These are phyloP conservation scores for Gonapodya sp. DNA, from an alignment of 192 early-diverging fungal genomes.

Conservation along the genomic window DNA sequence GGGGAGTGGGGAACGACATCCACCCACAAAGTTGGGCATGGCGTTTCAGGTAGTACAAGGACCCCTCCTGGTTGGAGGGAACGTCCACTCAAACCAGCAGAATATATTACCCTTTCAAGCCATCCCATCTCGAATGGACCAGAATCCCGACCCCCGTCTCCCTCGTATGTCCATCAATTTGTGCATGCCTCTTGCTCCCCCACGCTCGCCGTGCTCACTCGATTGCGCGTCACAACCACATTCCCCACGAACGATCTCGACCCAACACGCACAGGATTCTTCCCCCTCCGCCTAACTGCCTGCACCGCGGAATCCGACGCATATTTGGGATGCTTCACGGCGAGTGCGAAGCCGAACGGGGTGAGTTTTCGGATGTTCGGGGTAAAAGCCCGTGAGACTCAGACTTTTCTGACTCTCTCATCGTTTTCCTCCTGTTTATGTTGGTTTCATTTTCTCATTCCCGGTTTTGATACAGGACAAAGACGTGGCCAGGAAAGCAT, in stretches of 20 bases:
- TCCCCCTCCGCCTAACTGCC: slow-evolving; percentile 5
- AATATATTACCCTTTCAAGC: not conserved
- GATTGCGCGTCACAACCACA: too few species aligned
- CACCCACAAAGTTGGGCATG: too few species aligned
- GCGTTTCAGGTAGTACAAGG: too few species aligned
- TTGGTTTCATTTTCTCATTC: not conserved
- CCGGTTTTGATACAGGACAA: slow-evolving; percentile 1
- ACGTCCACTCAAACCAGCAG: too few species aligned
- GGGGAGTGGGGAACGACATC: too few species aligned
- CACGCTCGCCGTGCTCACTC: not conserved
- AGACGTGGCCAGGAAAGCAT: not conserved
- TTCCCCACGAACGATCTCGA: too few species aligned
- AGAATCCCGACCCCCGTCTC: not conserved
- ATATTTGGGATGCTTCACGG: not conserved
- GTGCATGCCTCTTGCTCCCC: not conserved
- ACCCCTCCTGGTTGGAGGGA: too few species aligned
- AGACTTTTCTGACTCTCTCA: too few species aligned
- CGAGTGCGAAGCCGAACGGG: not conserved
- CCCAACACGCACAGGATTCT: not conserved
- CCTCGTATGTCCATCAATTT: not conserved
- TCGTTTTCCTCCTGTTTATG: not conserved
- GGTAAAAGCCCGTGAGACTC: too few species aligned
- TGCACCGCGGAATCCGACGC: not conserved
- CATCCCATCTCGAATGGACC: not conserved
- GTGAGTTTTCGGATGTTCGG: too few species aligned